Evolutionary conservation across 2,329 filamentous ascomycete genomes (phyloP), one percentile per base, ranked within the genome.

Genomic region (Exophiala lecanii-corni): DNA sequence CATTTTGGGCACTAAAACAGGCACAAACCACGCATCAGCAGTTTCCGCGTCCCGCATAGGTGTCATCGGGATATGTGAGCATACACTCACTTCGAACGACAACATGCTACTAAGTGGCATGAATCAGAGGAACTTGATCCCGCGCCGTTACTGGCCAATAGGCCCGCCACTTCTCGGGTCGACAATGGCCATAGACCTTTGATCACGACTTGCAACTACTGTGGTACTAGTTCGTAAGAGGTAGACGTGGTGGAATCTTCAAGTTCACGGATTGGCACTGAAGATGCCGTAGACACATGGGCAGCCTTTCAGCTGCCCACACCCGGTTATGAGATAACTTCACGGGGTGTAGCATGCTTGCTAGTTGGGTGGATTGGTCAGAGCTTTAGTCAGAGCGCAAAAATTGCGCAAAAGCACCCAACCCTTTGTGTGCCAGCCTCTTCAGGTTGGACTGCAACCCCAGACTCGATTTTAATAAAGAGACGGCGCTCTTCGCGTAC

Each of bases 51-150:
- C 25, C 36, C 36, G 19, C 36, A 39, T 21, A 28, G 36, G 36
- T 39, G 21, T 39, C 36, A 23, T 39, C 25, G 36, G 18, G 18
- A 39, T 39, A n/a, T 28, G 25, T 28, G 25, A 28, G 25, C 25
- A 28, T 28, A 28, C 25, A 28, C 25, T 28, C 36, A 39, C 17
- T 39, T 23, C 36, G 36, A 39, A 39, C 36, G 36, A 39, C 36
- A 26, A n/a, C 36, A 39, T 21, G 36, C 36, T 23, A 39, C 18
- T 28, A 39, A 39, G 36, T 39, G 36, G 36, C 36, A 39, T 39
- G 36, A 39, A 39, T 39, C 36, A 39, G 36, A 23, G 25, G 36
- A 39, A 39, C 25, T 39, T 39, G 36, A 39, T 39, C 36, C 36
- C 36, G 36, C 25, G 36, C 25, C 36, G 28, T 39, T 23, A 39